Evolutionary conservation across 495 filamentous ascomycete genomes (phyloP).

Genomic region (Parmelia sp.): DNA sequence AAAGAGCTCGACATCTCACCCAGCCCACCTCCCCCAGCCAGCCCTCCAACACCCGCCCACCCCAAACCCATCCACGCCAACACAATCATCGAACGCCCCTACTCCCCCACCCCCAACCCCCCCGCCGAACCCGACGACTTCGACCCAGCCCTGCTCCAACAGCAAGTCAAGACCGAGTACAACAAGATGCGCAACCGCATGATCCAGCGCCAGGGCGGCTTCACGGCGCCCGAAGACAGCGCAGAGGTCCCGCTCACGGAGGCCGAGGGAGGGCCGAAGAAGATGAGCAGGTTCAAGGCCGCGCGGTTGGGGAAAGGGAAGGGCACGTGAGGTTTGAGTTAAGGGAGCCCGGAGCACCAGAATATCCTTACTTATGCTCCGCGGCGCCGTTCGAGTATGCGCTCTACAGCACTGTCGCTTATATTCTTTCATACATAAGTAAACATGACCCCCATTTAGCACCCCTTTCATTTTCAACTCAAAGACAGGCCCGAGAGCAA

Average conservation of each 20-base stretch:
- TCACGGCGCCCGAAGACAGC: conserved; percentile 51
- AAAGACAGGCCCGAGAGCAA: too few species aligned
- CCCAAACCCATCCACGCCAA: conserved; percentile 52
- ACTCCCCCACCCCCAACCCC: conserved; percentile 22
- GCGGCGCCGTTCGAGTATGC: not conserved
- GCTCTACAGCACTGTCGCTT: not conserved
- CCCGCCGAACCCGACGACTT: conserved; percentile 60
- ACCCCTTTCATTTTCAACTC: too few species aligned
- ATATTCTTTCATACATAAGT: not conserved
- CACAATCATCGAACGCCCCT: conserved; percentile 56
- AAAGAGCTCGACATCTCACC: conserved; percentile 59
- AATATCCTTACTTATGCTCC: not conserved
- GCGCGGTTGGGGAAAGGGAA: conserved; percentile 54
- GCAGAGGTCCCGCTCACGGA: conserved; percentile 58
- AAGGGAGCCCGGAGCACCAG: not conserved
- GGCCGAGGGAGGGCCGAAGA: conserved; percentile 60
- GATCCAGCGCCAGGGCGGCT: conserved; percentile 73
- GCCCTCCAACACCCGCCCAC: conserved; percentile 38
- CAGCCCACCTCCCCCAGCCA: conserved; percentile 12
- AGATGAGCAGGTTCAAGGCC: conserved; percentile 84
- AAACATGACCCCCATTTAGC: not conserved
- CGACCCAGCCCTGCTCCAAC: conserved; percentile 63
- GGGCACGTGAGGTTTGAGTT: conserved; percentile 3
- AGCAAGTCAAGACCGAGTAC: conserved; percentile 75
- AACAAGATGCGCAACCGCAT: conserved; percentile 70